Base-by-base conservation (phyloP, 495 filamentous ascomycete species). In the Talaromyces nanjingensis region DNA sequence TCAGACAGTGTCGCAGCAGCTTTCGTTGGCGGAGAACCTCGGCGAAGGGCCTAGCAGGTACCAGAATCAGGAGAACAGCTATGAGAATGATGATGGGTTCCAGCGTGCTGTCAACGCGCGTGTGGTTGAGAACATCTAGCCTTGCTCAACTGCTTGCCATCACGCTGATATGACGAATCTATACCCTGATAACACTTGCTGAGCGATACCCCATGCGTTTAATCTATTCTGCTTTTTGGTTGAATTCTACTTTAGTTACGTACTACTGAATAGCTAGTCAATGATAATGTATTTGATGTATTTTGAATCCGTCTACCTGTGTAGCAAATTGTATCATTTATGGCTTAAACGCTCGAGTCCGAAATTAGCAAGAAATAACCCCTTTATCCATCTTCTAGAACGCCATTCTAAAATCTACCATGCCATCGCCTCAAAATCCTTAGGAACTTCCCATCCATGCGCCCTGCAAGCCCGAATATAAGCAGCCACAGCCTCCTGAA, bases 121-220 rank as follows among this genome's bases (percentile, higher is more conserved):
- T 42, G 80, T 97, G 27, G 85, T 97, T 65, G 91, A 97, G 76
- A 87, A 93, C 72, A 93, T 98, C 72, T 98, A 62, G 34, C 47
- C 20, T 24, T 1, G 22, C 22, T 24, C 22, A 24, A 24, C 22
- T 24, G 22, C 22, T 24, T 24, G 22, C 22, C 22, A 24, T 24
- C 22, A 24, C 22, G 22, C 12, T 25, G 27, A 56, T 52, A n/a
- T 27, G 53, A 56, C 22, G 4, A 27, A 56, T 12, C 20, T 56
- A 49, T 49, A 49, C 45, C 45, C 45, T 18, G 16, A 20, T 49
- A 9, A 49, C 45, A 18, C 45, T 14, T 49, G 18, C 45, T 42
- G 31, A 60, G 22, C 59, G 59, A 60, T 60, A 60, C 59, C 59
- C 59, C 6, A 25, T 60, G 59, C 18, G 34, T 60, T 16, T 45